These are phyloP conservation scores for Scutellaria baicalensis DNA, from an alignment of 257 asterid species.

Conservation along the genomic window DNA sequence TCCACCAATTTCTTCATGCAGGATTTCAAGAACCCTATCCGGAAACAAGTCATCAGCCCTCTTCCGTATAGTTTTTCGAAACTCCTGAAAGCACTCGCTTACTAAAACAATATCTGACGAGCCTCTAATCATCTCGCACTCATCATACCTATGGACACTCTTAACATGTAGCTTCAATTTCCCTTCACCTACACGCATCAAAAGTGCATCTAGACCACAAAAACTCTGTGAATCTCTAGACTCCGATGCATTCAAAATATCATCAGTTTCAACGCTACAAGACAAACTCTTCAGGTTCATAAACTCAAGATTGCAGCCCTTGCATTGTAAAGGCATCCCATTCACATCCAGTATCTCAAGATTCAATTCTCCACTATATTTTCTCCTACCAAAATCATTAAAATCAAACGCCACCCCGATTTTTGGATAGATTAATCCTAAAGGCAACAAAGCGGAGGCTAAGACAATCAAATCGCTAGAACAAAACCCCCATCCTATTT, in stretches of 20 bases:
- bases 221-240: constrained; percentile 30
- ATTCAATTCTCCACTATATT: constrained; percentile 39
- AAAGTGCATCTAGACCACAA: constrained; percentile 20
- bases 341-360: constrained; percentile 68
- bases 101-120: constrained; percentile 43
- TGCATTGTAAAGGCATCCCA: constrained; percentile 64
- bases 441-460: constrained; percentile 74
- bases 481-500: constrained; percentile 75
- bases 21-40: constrained; percentile 54
- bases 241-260: constrained; percentile 21
- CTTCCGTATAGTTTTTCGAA: constrained; percentile 29
- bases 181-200: constrained; percentile 33
- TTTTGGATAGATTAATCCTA: constrained; percentile 70
- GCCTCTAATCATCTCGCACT: constrained; percentile 23
- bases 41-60: constrained; percentile 30
- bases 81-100: constrained; percentile 36
- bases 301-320: constrained; percentile 70
- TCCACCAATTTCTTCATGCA: constrained; percentile 48
- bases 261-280: constrained; percentile 21
- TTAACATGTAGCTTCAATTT: constrained; percentile 47
- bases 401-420: constrained; percentile 41
- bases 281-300: constrained; percentile 29
- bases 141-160: constrained; percentile 39
- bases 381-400: constrained; percentile 22
- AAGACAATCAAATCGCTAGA: constrained; percentile 57